Evolutionary conservation across 805 yeast genomes (phyloP).

Genomic region (Kluyveromyces wickerhamii): DNA sequence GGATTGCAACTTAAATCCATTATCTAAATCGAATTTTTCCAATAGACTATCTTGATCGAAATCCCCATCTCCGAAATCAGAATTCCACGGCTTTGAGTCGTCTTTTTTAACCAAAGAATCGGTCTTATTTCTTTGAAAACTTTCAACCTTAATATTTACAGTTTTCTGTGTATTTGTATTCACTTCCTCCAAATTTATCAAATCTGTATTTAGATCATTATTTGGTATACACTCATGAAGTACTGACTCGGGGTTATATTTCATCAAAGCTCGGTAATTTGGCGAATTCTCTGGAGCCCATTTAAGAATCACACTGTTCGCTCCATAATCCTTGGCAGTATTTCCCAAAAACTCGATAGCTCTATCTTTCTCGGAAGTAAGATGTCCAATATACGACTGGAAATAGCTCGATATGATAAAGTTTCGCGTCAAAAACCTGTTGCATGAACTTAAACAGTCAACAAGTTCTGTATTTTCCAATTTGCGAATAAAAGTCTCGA

Average conservation of each 20-base stretch:
- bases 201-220: background rate
- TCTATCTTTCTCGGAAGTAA: slow-evolving; percentile 25
- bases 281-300: slow-evolving; percentile 31
- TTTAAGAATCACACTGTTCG: slow-evolving; percentile 16
- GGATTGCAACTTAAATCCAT: background rate
- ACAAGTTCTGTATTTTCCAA: background rate
- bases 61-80: slow-evolving; percentile 3
- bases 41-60: slow-evolving; percentile 3
- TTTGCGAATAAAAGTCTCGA: background rate
- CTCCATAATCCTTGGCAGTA: slow-evolving; percentile 20
- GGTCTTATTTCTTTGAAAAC: background rate
- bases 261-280: slow-evolving; percentile 17
- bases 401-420: slow-evolving; percentile 10
- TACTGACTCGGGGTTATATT: slow-evolving; percentile 12
- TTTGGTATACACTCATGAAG: slow-evolving; percentile 4
- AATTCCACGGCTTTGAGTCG: background rate
- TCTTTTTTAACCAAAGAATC: background rate
- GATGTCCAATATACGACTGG: slow-evolving; percentile 10
- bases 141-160: background rate
- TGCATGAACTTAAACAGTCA: background rate
- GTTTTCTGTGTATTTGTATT: background rate
- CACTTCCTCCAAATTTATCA: background rate
- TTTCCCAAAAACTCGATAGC: slow-evolving; percentile 27
- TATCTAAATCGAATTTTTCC: background rate
- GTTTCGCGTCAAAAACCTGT: background rate